Evolutionary conservation across 441 rosid genomes (phyloP), one percentile per base, ranked within the genome.

Genomic region (Geranium incanum): DNA sequence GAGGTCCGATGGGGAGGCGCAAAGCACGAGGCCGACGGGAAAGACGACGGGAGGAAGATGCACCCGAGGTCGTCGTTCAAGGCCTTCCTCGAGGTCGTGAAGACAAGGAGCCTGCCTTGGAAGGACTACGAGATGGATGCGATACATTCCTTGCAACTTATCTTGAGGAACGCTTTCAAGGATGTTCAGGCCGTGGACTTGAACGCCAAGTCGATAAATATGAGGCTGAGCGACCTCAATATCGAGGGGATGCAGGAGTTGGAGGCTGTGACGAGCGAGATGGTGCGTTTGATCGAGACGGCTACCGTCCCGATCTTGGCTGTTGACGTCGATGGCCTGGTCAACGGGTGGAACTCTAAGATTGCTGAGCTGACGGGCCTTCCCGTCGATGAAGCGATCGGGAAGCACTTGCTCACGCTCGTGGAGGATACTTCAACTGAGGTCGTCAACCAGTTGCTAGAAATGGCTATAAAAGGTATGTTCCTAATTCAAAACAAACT

Each of bases 1-100:
- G 87, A 92, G 83, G 82, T 92, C 74, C 85, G 79, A 78, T 92
- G 97, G 96, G 93, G 93, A 77, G 97, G 97, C 66, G 95, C 95
- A 33, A 88, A 89, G 79, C 91, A 92, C 71, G 86, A 87, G 77
- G 87, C 90, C 36, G 77, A 70, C 67, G 90, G 79, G 70, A 82
- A 78, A 78, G 94, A 90, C 72, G 88, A 82, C 71, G 90, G 90
- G 65, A 88, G 83, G 78, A 81, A 80, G 78, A 88, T 92, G 96
- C 91, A 92, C 66, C 97, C 97, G 3, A 86, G 96, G 78, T 88
- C 93, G 11, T 90, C 97, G 2, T 92, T 92, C 84, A 90, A 90
- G 86, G 93, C 95, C 39, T 92, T 92, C 71, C 79, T 92, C 69
- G 91, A 92, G 68, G 91, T 87, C 45, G 89, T 92, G 67, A 85